Conservation (phyloP, 2,329 filamentous ascomycete genomes). For the Pyrenochaeta sp. region DNA sequence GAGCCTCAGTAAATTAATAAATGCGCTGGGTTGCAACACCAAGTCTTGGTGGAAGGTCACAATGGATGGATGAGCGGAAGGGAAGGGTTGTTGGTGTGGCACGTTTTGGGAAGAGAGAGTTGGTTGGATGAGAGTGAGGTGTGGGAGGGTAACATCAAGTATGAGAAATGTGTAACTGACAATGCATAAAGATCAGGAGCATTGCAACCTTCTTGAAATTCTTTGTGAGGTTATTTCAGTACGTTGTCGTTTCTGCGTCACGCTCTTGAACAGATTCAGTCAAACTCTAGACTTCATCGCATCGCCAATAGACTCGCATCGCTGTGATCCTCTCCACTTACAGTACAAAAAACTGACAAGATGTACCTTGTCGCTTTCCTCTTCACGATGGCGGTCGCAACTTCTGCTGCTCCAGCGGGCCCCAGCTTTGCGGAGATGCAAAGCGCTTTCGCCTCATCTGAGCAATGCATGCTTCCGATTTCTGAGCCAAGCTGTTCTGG, state of each 20-base stretch:
- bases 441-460: neutral
- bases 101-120: neutral
- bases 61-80: neutral
- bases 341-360: neutral
- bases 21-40: neutral
- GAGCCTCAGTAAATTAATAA: neutral
- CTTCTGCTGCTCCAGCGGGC: neutral
- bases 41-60: neutral
- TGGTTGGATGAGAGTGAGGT: too few species aligned
- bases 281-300: neutral
- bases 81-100: neutral
- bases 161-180: too few species aligned
- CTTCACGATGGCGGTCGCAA: neutral
- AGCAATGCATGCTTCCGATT: constrained; percentile 11
- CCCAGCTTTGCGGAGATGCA: constrained; percentile 3
- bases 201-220: too few species aligned
- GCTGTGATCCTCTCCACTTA: neutral
- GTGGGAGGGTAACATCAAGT: too few species aligned
- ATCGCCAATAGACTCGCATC: neutral
- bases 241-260: too few species aligned
- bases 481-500: constrained; percentile 18
- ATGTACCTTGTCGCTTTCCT: neutral
- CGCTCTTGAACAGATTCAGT: too few species aligned
- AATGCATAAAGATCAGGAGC: too few species aligned
- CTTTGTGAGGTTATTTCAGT: too few species aligned